Base-by-base conservation (phyloP, 2,329 filamentous ascomycete genomes). In the Hypoxylon rubiginosum region DNA sequence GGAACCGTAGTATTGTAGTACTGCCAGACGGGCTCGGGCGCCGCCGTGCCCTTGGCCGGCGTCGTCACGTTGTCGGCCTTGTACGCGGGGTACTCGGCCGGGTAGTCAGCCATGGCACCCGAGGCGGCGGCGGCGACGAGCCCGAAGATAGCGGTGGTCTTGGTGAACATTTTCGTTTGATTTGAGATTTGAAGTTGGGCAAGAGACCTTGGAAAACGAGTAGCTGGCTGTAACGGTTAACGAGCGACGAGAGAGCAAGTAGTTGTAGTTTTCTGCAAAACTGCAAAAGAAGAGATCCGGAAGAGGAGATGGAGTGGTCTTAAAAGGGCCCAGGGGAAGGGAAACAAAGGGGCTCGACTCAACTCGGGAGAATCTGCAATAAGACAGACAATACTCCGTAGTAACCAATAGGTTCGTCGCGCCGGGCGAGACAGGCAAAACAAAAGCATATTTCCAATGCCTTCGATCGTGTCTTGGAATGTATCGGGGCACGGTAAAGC, bases 101-200 rank as follows among this genome's bases (percentile, higher is more conserved):
- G n/a, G n/a, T n/a, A n/a, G n/a, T n/a, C n/a, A n/a, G 62, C 72
- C 57, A 66, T 48, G 55, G 66, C 73, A 46, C 69, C 75, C 39
- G 70, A 66, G 21, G 21, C 21, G 21, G 21, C 21, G 55, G 70
- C 58, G 62, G 71, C 72, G 58, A 65, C 68, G 46, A 78, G 67
- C 58, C 74, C 63, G 54, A 71, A 57, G 53, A 76, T 32, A 58
- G 72, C 43, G 58, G 71, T 61, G 19, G 55, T 70, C 66, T 74
- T 75, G 73, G 66, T 67, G 64, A 75, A 74, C 77, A 79, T 80
- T 21, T 73, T 75, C 48, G 30, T 49, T 30, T 70, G 60, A 6
- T 30, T 30, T 30, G 49, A 50, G 46, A 53, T 32, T 10, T 58
- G 28, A 24, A 30, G 36, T 43, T 53, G 11, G 57, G 57, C 45